Evolutionary conservation across 352 stramenopile genomes (phyloP).

Genomic region (Globisporangium rhizosaccharum): DNA sequence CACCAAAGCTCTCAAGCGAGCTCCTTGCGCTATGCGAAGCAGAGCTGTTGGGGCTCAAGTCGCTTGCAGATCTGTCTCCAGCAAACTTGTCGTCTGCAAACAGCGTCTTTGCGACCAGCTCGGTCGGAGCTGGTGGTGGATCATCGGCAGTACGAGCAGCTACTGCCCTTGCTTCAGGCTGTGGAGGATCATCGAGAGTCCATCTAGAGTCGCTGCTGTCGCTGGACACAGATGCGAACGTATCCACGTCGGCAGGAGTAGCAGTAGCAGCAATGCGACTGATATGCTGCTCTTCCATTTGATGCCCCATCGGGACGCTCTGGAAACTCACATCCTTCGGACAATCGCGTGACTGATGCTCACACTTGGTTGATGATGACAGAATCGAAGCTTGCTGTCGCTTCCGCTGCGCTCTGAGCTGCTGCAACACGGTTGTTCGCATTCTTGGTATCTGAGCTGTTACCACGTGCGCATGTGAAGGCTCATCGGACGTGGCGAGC

Average conservation of each 20-base stretch:
- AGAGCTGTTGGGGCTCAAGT: neutral
- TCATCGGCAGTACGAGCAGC: no score
- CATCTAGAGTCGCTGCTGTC: neutral
- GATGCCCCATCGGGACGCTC: neutral
- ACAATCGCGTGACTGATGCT: neutral
- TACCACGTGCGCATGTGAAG: no score
- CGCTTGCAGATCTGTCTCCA: neutral
- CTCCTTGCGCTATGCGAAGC: neutral
- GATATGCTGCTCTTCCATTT: neutral
- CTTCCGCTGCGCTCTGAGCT: constrained; percentile 9
- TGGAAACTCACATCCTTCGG: neutral
- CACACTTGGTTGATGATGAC: neutral
- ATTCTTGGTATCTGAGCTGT: neutral
- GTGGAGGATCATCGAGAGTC: neutral
- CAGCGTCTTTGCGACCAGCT: neutral
- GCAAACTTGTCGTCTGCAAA: neutral
- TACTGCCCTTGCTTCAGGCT: neutral
- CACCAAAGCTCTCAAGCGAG: neutral
- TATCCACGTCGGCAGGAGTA: neutral
- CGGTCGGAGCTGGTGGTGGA: no score
- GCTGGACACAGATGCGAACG: neutral
- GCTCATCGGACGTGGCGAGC: neutral
- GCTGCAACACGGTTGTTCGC: neutral
- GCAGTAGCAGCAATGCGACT: neutral
- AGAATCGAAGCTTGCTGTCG: neutral